Conservation (phyloP, 768 basidiomycete genomes). For the Tulasnella sp. region DNA sequence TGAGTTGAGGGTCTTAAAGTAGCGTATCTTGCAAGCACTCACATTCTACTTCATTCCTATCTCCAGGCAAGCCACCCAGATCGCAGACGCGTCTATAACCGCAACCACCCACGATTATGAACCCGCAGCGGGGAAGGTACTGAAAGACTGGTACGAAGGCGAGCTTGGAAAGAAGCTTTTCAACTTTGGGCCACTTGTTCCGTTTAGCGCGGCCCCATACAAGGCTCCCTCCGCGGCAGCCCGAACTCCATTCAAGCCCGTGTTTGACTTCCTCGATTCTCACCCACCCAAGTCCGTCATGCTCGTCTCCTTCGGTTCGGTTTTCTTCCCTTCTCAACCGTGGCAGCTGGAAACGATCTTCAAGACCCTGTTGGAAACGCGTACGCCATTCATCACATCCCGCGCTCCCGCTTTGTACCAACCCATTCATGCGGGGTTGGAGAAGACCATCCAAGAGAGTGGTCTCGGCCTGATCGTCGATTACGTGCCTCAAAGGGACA, state of each 20-base stretch:
- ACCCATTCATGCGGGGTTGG: background rate
- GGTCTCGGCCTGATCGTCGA: background rate
- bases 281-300: too few relatives aligned
- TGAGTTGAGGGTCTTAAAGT: background rate
- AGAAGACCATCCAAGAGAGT: background rate
- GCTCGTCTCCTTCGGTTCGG: too few relatives aligned
- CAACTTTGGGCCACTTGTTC: too few relatives aligned
- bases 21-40: background rate
- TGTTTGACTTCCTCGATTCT: too few relatives aligned
- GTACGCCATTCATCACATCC: too few relatives aligned
- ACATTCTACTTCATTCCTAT: background rate
- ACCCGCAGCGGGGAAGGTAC: background rate
- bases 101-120: background rate
- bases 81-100: background rate
- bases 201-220: too few relatives aligned
- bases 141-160: too few relatives aligned
- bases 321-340: constrained; percentile 2
- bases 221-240: too few relatives aligned
- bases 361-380: background rate
- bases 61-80: too few relatives aligned
- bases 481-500: too few relatives aligned
- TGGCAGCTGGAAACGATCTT: background rate
- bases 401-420: background rate
- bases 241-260: background rate
- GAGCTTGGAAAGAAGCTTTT: too few relatives aligned